Evolutionary conservation across 2,329 filamentous ascomycete genomes (phyloP).

Genomic region (Bertia moriformis): DNA sequence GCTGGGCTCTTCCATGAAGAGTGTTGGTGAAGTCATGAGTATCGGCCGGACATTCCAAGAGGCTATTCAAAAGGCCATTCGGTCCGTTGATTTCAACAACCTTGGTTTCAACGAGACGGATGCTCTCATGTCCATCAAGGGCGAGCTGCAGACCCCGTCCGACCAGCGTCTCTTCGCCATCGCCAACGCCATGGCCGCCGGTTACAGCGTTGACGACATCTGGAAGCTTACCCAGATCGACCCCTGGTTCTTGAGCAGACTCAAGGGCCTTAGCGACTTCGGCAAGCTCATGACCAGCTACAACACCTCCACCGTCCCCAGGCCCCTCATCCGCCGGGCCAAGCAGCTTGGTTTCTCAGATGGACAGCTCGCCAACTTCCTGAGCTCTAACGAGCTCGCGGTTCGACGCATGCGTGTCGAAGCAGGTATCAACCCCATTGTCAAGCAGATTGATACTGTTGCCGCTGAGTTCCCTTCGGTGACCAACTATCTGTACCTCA

Average conservation of each 20-base stretch:
- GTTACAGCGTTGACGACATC: conserved; percentile 90
- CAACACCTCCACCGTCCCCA: conserved; percentile 46
- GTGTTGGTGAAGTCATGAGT: conserved; percentile 97
- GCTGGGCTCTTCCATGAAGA: conserved; percentile 98
- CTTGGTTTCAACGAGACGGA: conserved; percentile 81
- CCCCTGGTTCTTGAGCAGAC: conserved; percentile 90
- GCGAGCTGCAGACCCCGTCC: conserved; percentile 90
- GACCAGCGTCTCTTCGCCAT: conserved; percentile 96
- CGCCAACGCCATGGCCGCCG: conserved; percentile 89
- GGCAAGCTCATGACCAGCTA: conserved; percentile 62
- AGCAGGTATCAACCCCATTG: conserved; percentile 69
- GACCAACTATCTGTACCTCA: conserved; percentile 93
- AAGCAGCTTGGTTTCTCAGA: conserved; percentile 94
- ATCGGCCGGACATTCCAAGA: conserved; percentile 95
- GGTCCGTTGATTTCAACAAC: conserved; percentile 88
- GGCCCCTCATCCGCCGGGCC: conserved; percentile 61
- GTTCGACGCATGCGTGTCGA: conserved; percentile 76
- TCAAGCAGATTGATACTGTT: conserved; percentile 98
- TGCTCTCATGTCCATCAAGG: conserved; percentile 82
- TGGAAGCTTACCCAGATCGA: conserved; percentile 98
- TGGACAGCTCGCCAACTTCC: conserved; percentile 83
- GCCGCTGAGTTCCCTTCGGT: conserved; percentile 88
- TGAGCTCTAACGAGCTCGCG: conserved; percentile 84
- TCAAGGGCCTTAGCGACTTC: conserved; percentile 84
- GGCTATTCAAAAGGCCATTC: conserved; percentile 95